Evolutionary conservation across 1,139 yeast genomes (phyloP).

Genomic region (Scheffersomyces segobiensis): DNA sequence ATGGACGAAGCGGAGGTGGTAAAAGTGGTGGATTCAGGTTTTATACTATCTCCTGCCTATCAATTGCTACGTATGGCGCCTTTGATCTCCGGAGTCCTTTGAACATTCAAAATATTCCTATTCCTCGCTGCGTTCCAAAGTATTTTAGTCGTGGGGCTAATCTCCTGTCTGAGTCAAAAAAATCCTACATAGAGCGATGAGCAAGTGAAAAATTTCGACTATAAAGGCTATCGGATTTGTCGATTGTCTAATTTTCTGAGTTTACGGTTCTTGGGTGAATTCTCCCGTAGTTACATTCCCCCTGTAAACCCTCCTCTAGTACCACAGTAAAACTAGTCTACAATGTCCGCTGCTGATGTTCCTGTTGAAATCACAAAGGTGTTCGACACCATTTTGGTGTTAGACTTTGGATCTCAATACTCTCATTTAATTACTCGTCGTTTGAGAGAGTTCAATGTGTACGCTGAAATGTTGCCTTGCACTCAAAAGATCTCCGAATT

Average conservation of each 20-base stretch:
- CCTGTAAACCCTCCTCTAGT: slow-evolving; percentile 3
- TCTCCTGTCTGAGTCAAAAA: background rate
- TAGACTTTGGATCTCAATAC: slow-evolving; percentile 98
- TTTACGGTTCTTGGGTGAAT: slow-evolving; percentile 1
- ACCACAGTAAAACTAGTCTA: slow-evolving; percentile 1
- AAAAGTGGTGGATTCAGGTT: no score
- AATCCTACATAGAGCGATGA: background rate
- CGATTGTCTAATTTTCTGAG: background rate
- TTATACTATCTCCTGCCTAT: no score
- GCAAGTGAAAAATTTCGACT: background rate
- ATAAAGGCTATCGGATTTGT: background rate
- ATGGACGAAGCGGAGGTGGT: no score
- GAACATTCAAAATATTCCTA: background rate
- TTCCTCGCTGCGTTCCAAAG: background rate
- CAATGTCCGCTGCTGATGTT: slow-evolving; percentile 27
- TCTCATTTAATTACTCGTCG: slow-evolving; percentile 96
- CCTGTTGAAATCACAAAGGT: slow-evolving; percentile 72
- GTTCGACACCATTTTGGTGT: slow-evolving; percentile 94
- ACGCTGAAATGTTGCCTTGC: slow-evolving; percentile 99
- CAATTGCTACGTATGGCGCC: no score
- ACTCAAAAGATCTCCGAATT: slow-evolving; percentile 93
- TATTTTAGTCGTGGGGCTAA: no score
- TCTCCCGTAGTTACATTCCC: background rate
- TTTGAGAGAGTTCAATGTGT: slow-evolving; percentile 94
- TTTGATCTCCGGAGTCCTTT: no score